Evolutionary conservation across 768 basidiomycete genomes (phyloP), one percentile per base, ranked within the genome.

Genomic region (Lyophyllum shimeji): DNA sequence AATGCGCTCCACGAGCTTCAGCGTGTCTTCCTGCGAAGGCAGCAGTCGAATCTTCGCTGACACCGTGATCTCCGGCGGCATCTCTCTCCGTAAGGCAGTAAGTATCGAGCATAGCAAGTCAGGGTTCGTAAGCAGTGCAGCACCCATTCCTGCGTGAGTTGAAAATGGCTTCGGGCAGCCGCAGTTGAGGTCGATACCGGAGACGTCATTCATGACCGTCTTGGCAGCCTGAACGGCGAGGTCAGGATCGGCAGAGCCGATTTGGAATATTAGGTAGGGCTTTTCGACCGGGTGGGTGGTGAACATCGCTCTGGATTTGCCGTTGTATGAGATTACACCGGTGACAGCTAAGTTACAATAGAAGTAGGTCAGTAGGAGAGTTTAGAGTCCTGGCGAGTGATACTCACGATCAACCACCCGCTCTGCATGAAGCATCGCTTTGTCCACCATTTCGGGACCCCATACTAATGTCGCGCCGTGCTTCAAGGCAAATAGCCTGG

Each of bases 141-240:
- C 96, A 8, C 97, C 97, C 95, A 98, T 98, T 0, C 97, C 97
- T 0, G 88, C 74, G 61, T 91, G 89, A 0, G 93, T 94, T 20
- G 94, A 96, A 71, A 98, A 98, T 0, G 95, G 91, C 64, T 96
- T 96, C 0, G 95, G 95, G 67, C 96, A 99, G 0, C 96, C 97
- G 66, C 97, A 98, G 69, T 98, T 98, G 57, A 99, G 86, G 69
- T 98, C 97, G 64, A 99, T 80, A 18, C 95, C 97, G 0, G 95
- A 86, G 27, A 99, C 86, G 65, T 99, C 97, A 31, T 90, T 75
- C 72, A 87, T 80, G 37, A 99, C 92, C 0, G 80, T 83, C 65
- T 87, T 85, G 4, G 97, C 95, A 1, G 97, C 96, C 74, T 94
- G 82, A 2, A 97, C 92, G 9, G 97, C 97, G 51, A 95, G 82